phyloP scores from a whole-genome alignment of 2,329 filamentous ascomycete species.

The Calonectria multiphialidica region DNA sequence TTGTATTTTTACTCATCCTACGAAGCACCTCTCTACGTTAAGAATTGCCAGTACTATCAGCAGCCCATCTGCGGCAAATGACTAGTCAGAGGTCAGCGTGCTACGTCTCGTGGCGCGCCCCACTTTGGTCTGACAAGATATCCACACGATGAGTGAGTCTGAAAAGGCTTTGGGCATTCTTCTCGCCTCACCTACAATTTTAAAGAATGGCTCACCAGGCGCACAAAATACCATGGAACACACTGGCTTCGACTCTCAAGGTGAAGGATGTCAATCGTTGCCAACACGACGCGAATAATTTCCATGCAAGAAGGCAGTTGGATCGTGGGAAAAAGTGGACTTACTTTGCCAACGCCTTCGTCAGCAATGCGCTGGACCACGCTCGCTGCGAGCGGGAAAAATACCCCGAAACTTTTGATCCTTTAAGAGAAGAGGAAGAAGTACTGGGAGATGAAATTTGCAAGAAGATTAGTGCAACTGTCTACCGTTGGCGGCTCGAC shows the following conservation, averaged over 20 bases:
- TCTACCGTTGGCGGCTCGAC: conserved; percentile 11
- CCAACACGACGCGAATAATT: conserved; percentile 19
- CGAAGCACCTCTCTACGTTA: not conserved
- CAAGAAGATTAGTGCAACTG: conserved; percentile 3
- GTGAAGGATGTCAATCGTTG: conserved; percentile 16
- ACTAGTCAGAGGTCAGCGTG: not conserved
- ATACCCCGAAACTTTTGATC: not conserved
- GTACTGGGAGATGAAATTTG: not conserved
- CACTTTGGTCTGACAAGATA: not conserved
- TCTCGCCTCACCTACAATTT: not conserved
- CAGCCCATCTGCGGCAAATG: no score
- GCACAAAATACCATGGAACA: conserved; percentile 23
- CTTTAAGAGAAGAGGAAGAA: not conserved
- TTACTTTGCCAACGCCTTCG: conserved; percentile 14
- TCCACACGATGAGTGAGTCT: not conserved
- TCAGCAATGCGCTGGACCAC: conserved; percentile 7
- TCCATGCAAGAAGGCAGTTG: conserved; percentile 11
- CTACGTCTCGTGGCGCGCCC: not conserved
- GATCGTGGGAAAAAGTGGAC: conserved; percentile 4
- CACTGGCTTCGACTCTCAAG: conserved; percentile 24
- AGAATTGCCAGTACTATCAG: not conserved
- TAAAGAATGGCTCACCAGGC: conserved; percentile 26
- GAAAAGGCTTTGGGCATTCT: not conserved
- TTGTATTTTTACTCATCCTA: not conserved
- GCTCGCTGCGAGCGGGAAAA: not conserved